Base-by-base conservation (phyloP, 179 eudicot genomes). In the Sideroxylon spinosum region DNA sequence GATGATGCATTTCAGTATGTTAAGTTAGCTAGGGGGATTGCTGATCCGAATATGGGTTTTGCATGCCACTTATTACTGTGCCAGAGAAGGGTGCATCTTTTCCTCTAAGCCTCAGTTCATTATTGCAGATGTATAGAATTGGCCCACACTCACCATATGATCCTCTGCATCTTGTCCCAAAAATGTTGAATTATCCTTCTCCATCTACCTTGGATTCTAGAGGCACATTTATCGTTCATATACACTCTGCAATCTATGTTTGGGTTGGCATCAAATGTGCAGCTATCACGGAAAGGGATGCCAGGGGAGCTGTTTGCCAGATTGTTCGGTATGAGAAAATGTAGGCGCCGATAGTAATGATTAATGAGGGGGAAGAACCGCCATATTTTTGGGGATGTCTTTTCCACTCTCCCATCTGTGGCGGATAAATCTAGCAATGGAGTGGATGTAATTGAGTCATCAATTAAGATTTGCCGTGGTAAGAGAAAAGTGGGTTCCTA, bases 131-230 rank as follows among this genome's bases (percentile, higher is more conserved):
- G 73, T 91, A 87, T 80, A 90, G 93, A 82, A 84, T 91, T 55
- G 88, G 93, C n/a, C 93, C 93, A 23, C 97, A 91, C 82, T 91
- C 97, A 26, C 86, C 90, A 7, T 91, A 91, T 74, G 97, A 91
- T 81, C 93, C 97, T 48, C 83, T 91, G 74, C 97, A 91, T 86
- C 93, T 91, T 79, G 97, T 91, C 71, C 93, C 97, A 1, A 91
- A 90, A 86, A 82, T 91, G 91, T 80, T 91, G 78, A 87, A 81
- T 71, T 87, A 86, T 69, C 92, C 92, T 73, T 86, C 92, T 80
- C 88, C 89, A 64, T 83, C 83, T 23, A 89, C 81, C n/a, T 81
- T 91, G 80, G 97, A 91, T 87, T 88, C 93, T 48, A 86, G 97
- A 80, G 93, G 93, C 44, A 88, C 97, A 66, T 91, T 90, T 77